Base-by-base conservation (phyloP, 1,139 yeast genomes). In the Geotrichum carabidarum region DNA sequence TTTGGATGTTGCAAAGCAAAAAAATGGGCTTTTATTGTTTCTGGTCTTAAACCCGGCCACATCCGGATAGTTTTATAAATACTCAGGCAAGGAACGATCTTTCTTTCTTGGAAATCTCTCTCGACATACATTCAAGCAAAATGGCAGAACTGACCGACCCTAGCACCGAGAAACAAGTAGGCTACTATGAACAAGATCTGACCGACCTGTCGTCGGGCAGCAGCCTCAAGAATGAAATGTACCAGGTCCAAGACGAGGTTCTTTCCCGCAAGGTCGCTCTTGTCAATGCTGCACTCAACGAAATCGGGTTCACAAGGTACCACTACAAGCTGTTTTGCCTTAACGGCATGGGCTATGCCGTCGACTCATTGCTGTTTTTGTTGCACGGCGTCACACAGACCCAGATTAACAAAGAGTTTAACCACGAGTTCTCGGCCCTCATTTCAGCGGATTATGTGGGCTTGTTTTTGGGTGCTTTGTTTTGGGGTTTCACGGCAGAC, bases 321-420 rank as follows among this genome's bases (percentile, higher is more conserved):
- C 68, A 65, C 51, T 54, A 59, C 60, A 64, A 65, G 54, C 61
- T 65, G n/a, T 65, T 65, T 47, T 64, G 63, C 46, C 55, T 66
- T 15, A 64, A 64, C 48, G 86, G 86, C 18, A 75, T 81, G 75
- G 87, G 87, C 31, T 82, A 82, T 63, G 78, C 83, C 12, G 82
- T 81, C 27, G 87, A 82, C 64, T 79, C 84, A 11, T 81, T 80
- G 62, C 70, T 82, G 60, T 76, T 75, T 41, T 71, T 72, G 62
- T 64, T 76, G 53, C 79, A 76, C 59, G 68, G 77, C 9, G 70
- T 79, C 1, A 79, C 77, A 17, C 72, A 67, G 45, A 56, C 57
- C 18, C 67, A 63, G 41, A 62, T 65, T 40, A 58, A 58, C 49
- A 54, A 51, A 14, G 68, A 65, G 55, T 65, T 62, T 50, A 48